phyloP scores from a whole-genome alignment of 2,329 filamentous ascomycete genomes.

The Aspergillus sclerotialis region DNA sequence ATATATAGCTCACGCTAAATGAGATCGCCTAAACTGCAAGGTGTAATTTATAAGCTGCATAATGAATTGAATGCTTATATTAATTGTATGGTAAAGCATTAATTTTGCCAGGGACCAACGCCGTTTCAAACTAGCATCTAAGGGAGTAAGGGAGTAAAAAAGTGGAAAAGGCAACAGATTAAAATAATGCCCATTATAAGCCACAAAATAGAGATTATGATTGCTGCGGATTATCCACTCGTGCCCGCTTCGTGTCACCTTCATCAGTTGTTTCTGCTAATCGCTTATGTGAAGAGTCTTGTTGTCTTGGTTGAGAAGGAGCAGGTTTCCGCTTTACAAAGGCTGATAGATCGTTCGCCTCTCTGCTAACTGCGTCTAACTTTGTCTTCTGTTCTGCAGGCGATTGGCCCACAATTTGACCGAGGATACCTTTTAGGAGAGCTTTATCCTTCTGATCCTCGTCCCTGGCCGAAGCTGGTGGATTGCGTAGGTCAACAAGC shows the following conservation, averaged over 20 bases:
- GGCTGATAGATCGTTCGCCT: conserved; percentile 53
- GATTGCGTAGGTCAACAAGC: conserved; percentile 51
- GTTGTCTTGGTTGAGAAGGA: conserved; percentile 7
- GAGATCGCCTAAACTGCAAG: too few species aligned
- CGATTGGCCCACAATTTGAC: conserved; percentile 50
- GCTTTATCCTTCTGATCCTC: conserved; percentile 28
- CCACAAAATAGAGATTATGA: neutral
- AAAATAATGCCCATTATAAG: too few species aligned
- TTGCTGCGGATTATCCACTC: conserved; percentile 12
- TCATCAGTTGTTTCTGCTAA: conserved; percentile 18
- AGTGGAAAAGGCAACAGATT: too few species aligned
- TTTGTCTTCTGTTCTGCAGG: conserved; percentile 46
- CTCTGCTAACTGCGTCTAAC: conserved; percentile 48
- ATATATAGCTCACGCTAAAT: too few species aligned
- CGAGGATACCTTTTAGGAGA: conserved; percentile 51
- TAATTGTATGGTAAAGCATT: too few species aligned
- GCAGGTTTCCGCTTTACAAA: conserved; percentile 50
- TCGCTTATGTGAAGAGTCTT: conserved; percentile 19
- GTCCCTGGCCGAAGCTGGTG: conserved; percentile 44
- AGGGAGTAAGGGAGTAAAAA: too few species aligned
- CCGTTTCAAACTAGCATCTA: too few species aligned
- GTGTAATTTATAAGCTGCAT: too few species aligned
- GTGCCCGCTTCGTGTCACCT: conserved; percentile 18
- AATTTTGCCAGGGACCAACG: too few species aligned
- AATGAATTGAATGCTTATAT: too few species aligned